Conservation (phyloP, 179 eudicot species). For the Heliamphora pulchella region DNA sequence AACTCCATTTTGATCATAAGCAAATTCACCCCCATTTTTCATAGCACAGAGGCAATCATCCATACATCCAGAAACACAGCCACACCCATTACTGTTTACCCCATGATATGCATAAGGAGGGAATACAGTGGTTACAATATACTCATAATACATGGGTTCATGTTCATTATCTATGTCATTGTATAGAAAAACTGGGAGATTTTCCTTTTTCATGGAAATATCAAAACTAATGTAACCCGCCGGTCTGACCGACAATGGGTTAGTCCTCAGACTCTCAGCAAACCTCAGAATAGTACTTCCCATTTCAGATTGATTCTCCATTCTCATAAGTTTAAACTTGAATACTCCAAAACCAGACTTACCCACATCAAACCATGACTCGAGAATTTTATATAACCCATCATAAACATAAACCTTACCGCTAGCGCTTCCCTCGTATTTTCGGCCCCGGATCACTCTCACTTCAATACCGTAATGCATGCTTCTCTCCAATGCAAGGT, state of each 20-base stretch:
- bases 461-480: slow-evolving; percentile 83
- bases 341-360: slow-evolving; percentile 89
- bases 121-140: slow-evolving; percentile 44
- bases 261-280: slow-evolving; percentile 45
- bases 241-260: slow-evolving; percentile 53
- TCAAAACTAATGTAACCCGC: slow-evolving; percentile 63
- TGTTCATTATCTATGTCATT: slow-evolving; percentile 62
- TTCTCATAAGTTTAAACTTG: slow-evolving; percentile 65
- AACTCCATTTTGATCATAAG: slow-evolving; percentile 68
- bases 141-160: slow-evolving; percentile 66
- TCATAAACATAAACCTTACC: slow-evolving; percentile 90
- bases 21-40: slow-evolving; percentile 81
- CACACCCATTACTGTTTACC: slow-evolving; percentile 50
- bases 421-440: slow-evolving; percentile 57
- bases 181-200: slow-evolving; percentile 50
- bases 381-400: slow-evolving; percentile 66
- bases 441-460: slow-evolving; percentile 79
- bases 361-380: slow-evolving; percentile 88
- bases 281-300: slow-evolving; percentile 60
- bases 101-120: slow-evolving; percentile 52
- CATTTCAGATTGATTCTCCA: slow-evolving; percentile 79
- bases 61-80: slow-evolving; percentile 50
- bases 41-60: slow-evolving; percentile 51
- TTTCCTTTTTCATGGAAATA: slow-evolving; percentile 69
- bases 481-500: slow-evolving; percentile 82